Conservation (phyloP, 805 yeast genomes). For the Clavispora asparagi region DNA sequence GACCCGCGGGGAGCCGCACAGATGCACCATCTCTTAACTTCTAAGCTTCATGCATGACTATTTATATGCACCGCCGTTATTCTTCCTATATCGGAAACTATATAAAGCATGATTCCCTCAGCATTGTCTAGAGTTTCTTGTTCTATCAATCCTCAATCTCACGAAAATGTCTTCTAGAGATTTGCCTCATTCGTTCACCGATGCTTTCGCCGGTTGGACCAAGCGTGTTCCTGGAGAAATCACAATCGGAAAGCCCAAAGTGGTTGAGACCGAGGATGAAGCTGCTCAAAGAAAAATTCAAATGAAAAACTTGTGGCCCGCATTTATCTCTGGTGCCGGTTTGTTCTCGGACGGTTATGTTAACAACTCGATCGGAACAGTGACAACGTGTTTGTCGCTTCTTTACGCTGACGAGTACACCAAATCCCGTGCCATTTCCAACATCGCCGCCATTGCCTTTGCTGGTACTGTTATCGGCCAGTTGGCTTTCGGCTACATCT, state of each 20-base stretch:
- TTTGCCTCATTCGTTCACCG: slow-evolving; percentile 13
- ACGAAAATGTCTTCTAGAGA: slow-evolving; percentile 16
- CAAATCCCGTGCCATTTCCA: slow-evolving; percentile 64
- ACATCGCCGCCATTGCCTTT: slow-evolving; percentile 83
- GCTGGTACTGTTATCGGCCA: slow-evolving; percentile 91
- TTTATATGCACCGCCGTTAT: not conserved
- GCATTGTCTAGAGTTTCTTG: not conserved
- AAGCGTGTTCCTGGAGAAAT: slow-evolving; percentile 10
- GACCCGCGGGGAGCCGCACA: not conserved
- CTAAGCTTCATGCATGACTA: not conserved
- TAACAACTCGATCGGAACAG: slow-evolving; percentile 78
- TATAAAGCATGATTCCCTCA: not conserved
- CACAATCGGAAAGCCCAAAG: slow-evolving; percentile 3
- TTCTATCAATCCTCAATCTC: not conserved
- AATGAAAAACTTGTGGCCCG: slow-evolving; percentile 26
- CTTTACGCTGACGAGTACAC: slow-evolving; percentile 64
- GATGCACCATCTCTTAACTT: not conserved
- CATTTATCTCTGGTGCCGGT: slow-evolving; percentile 73
- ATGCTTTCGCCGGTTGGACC: slow-evolving; percentile 10
- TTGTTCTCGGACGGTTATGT: slow-evolving; percentile 91
- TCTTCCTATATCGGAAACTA: not conserved
- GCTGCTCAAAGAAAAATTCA: slow-evolving; percentile 13
- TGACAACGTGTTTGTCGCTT: slow-evolving; percentile 58
- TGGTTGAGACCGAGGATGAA: slow-evolving; percentile 6
- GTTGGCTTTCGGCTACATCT: slow-evolving; percentile 69